Evolutionary conservation across 2,329 filamentous ascomycete species (phyloP), one percentile per base, ranked within the genome.

Genomic region (Nigrospora osmanthi): DNA sequence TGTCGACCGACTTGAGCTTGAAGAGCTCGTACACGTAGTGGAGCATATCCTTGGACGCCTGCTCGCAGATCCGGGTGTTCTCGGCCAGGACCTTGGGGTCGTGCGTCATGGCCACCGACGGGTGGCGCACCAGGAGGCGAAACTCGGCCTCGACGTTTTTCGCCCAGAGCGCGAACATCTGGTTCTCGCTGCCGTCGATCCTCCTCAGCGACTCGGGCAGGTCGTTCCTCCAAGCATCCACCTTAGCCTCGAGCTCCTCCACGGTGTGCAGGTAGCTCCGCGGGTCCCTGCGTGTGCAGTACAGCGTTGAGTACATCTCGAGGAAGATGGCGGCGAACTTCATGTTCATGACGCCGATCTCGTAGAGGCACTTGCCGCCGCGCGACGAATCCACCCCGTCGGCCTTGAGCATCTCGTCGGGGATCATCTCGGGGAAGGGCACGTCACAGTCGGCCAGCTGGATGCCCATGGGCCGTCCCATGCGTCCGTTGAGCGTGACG

Each of bases 381-480:
- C 67, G 69, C 17, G 73, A 69, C 7, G 69, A 67, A 52, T 81
- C 73, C n/a, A 84, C 68, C 3, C 81, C 81, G 4, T 79, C 68
- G 34, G 87, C 81, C 0, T 75, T 78, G 0, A 89, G 73, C 30
- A 82, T 70, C 52, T 86, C 82, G 58, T 94, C 89, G 23, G 83
- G 72, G 31, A 90, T 73, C 6, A 80, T 68, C 46, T 86, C 75
- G 1, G 87, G 88, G 40, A 89, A 78, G 49, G 89, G 87, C 33
- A 87, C 78, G 55, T 94, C 88, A 53, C 89, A 85, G 51, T 93
- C 87, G 42, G 87, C 80, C 4, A 82, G 68, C 11, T 80, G 76
- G 40, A 93, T 75, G 2, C 83, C 79, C 76, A 93, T 86, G 1
- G 88, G 88, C 14, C 83, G 75, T 15, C 88, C 88, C 33, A 90